Conservation (phyloP, 2,329 filamentous ascomycete species). For the Coniochaeta sp. region DNA sequence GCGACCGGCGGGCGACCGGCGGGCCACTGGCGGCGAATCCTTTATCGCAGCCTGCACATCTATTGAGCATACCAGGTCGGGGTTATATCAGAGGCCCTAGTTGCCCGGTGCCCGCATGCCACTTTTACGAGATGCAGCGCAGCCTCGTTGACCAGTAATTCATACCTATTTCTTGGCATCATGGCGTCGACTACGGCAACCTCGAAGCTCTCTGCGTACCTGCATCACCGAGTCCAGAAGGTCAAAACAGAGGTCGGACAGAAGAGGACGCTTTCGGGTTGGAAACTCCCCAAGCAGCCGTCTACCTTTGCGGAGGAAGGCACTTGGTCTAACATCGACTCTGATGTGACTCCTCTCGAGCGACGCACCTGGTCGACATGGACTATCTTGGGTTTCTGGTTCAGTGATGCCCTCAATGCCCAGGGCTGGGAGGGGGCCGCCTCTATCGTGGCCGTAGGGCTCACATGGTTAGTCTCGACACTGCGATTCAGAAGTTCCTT, state of each 20-base stretch:
- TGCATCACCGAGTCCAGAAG: background rate
- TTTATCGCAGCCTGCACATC: background rate
- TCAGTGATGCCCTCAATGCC: background rate
- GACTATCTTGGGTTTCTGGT: background rate
- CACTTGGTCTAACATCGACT: background rate
- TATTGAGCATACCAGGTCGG: background rate
- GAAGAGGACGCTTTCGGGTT: background rate
- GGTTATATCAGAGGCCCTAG: background rate
- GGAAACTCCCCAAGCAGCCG: background rate
- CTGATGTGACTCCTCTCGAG: background rate
- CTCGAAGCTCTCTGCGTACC: background rate
- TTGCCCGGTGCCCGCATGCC: background rate
- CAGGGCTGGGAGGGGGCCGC: background rate
- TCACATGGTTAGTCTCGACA: background rate
- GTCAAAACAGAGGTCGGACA: background rate
- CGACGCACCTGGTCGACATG: background rate
- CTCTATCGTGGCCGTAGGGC: background rate
- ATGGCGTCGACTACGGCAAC: background rate
- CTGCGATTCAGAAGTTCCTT: background rate
- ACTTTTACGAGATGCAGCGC: background rate
- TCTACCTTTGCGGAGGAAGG: background rate
- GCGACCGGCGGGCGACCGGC: background rate
- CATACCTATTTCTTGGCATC: background rate
- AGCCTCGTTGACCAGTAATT: background rate
- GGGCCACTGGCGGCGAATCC: background rate